A percentile compares a stretch with the other conserved stretches of the same genome.
Evolutionary conservation across 768 basidiomycete genomes (phyloP).

Genomic region (Plicaturopsis crispa): DNA sequence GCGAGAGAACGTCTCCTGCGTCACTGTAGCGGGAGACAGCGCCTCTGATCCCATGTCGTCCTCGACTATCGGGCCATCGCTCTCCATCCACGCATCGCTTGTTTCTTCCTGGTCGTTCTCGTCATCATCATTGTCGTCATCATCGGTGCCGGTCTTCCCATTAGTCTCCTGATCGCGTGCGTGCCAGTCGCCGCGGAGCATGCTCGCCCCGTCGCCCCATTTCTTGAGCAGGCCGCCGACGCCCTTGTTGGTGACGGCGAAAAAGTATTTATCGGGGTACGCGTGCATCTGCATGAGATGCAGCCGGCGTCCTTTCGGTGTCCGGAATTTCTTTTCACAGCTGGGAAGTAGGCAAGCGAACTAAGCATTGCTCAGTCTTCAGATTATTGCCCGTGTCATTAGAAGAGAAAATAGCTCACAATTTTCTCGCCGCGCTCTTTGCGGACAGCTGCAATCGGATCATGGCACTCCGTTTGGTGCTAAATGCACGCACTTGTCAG

Average conservation of each 20-base stretch:
- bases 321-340: conserved; percentile 54
- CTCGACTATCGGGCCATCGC: conserved; percentile 11
- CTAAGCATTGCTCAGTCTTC: no score
- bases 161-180: no score
- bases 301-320: conserved; percentile 68
- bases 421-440: conserved; percentile 83
- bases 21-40: no score
- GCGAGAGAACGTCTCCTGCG: no score
- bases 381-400: background rate
- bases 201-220: conserved; percentile 81
- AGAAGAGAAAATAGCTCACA: conserved; percentile 33
- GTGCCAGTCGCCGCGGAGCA: conserved; percentile 72
- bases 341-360: conserved; percentile 71
- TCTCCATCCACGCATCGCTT: conserved; percentile 6
- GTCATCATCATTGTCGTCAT: conserved; percentile 12
- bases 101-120: conserved; percentile 14
- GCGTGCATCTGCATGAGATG: conserved; percentile 79
- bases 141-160: conserved; percentile 7
- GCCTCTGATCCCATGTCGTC: no score
- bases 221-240: conserved; percentile 70
- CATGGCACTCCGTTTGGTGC: conserved; percentile 86
- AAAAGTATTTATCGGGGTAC: conserved; percentile 88
- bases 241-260: conserved; percentile 87
- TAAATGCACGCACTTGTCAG: no score
- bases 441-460: conserved; percentile 70